Evolutionary conservation across 345 rosid genomes (phyloP).

Genomic region (Carallia pectinifolia): DNA sequence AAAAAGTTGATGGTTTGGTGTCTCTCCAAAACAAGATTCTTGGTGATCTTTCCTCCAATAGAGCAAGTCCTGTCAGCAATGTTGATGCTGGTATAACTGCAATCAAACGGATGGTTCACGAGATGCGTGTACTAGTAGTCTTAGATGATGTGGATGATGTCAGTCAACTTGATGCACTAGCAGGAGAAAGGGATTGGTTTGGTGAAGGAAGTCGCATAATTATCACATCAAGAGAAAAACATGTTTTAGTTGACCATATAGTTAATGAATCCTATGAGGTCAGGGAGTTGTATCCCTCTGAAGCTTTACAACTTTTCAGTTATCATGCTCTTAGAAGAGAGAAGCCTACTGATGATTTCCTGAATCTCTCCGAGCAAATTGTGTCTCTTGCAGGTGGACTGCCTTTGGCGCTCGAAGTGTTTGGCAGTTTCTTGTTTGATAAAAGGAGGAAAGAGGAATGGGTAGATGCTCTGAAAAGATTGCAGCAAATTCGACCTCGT

Average conservation of each 20-base stretch:
- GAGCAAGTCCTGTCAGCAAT: slow-evolving; percentile 4
- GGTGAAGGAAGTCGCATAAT: slow-evolving; percentile 51
- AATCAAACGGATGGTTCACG: slow-evolving; percentile 26
- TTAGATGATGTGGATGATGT: slow-evolving; percentile 60
- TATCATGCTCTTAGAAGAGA: slow-evolving; percentile 57
- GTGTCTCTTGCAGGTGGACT: slow-evolving; percentile 45
- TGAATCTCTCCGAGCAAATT: slow-evolving; percentile 38
- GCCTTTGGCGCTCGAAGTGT: slow-evolving; percentile 73
- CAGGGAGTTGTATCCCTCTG: slow-evolving; percentile 28
- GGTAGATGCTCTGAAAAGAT: slow-evolving; percentile 48
- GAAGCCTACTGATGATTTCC: slow-evolving; percentile 35
- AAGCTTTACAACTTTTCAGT: slow-evolving; percentile 53
- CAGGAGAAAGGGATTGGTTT: slow-evolving; percentile 46
- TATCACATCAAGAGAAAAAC: slow-evolving; percentile 54
- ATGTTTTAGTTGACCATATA: slow-evolving; percentile 26
- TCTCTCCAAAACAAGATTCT: slow-evolving; percentile 43
- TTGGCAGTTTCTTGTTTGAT: slow-evolving; percentile 57
- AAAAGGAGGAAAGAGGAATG: slow-evolving; percentile 48
- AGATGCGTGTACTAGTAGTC: slow-evolving; percentile 42
- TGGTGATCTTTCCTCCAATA: slow-evolving; percentile 17
- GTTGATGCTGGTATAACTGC: slow-evolving; percentile 18
- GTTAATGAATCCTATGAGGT: slow-evolving; percentile 50
- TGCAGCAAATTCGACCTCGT: slow-evolving; percentile 26
- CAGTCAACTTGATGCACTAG: slow-evolving; percentile 42
- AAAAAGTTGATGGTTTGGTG: slow-evolving; percentile 26